Percentiles rank a stretch among this genome's conserved stretches.
phyloP scores from a whole-genome alignment of 192 early-diverging fungal species.

The Spizellomyces sp. region DNA sequence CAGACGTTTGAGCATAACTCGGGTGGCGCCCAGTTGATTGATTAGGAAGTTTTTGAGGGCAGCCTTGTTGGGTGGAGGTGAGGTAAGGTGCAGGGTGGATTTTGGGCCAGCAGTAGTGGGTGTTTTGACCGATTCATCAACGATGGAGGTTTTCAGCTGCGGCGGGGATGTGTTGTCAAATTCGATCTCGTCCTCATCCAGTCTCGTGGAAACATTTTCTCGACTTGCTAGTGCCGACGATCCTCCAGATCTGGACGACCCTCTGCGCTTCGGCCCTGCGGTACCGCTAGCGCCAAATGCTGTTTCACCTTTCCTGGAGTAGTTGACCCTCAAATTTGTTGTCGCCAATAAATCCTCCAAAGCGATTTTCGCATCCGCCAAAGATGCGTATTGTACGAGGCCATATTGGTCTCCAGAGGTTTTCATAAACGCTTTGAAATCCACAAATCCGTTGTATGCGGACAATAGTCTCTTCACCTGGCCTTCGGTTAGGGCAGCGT shows the following conservation, averaged over 20 bases:
- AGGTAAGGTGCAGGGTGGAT: constrained; percentile 20
- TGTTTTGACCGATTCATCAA: not conserved
- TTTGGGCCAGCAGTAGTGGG: not conserved
- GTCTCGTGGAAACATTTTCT: not conserved
- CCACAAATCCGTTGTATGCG: constrained; percentile 18
- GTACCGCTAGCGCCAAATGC: not conserved
- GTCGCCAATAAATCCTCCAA: constrained; percentile 14
- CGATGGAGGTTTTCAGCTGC: not conserved
- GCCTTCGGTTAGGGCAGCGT: constrained; percentile 20
- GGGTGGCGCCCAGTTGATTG: not conserved
- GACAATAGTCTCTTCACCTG: constrained; percentile 16
- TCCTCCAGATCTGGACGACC: not conserved
- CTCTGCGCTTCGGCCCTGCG: not conserved
- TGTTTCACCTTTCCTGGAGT: constrained; percentile 23
- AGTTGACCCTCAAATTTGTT: constrained; percentile 27
- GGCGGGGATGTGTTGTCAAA: not conserved
- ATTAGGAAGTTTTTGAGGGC: constrained; percentile 19
- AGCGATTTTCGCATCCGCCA: constrained; percentile 13
- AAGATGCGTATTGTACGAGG: constrained; percentile 15
- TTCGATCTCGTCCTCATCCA: constrained; percentile 10
- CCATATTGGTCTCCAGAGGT: constrained; percentile 13
- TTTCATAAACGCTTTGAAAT: constrained; percentile 10
- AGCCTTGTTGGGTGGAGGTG: constrained; percentile 13
- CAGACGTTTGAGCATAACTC: constrained; percentile 10
- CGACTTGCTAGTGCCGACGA: not conserved